Base-by-base conservation (phyloP, 1,284 basidiomycete genomes). In the Boletus sp. region DNA sequence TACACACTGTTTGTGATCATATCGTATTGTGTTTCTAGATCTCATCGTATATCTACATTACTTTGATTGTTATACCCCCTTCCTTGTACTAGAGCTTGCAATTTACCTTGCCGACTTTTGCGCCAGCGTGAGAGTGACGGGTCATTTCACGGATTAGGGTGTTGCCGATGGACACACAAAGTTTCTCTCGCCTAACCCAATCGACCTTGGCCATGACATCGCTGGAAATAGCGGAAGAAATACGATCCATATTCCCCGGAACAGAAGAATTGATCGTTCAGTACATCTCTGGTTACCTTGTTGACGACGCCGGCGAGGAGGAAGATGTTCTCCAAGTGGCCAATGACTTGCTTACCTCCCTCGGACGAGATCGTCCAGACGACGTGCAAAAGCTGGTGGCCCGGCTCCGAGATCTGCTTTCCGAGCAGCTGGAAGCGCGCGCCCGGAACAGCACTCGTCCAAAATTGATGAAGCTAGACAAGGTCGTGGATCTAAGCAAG, bases 401-500 rank as follows among this genome's bases (percentile, higher is more conserved):
- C 5, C 76, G 76, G 43, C 80, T 94, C 39, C 80, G 75, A 1
- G 77, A 80, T 53, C 72, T 84, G 56, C 77, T 87, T 37, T 77
- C 80, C 48, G 84, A 85, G 22, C 81, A 83, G 43, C 70, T 88
- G 36, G 73, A 67, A 41, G 73, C 74, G 29, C 74, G 82, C 30
- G 71, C 76, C 42, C 82, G 76, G 62, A 82, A 75, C 51, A 77
- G 76, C 57, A 71, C 76, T 36, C 77, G 75, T 20, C 76, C 80
- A 52, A 77, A 80, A 53, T 64, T 91, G 36, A 80, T 82, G 57
- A 85, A 89, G 63, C 75, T 99, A 51, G 95, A 98, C 67, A 92
- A 91, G 68, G 90, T 94, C 36, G 84, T 99, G 74, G 90, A 97
- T 62, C 91, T 99, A 86, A 89, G 91, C 69, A 87, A 87, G 65